phyloP scores from a whole-genome alignment of 495 filamentous ascomycete species.

The Evernia prunastri region DNA sequence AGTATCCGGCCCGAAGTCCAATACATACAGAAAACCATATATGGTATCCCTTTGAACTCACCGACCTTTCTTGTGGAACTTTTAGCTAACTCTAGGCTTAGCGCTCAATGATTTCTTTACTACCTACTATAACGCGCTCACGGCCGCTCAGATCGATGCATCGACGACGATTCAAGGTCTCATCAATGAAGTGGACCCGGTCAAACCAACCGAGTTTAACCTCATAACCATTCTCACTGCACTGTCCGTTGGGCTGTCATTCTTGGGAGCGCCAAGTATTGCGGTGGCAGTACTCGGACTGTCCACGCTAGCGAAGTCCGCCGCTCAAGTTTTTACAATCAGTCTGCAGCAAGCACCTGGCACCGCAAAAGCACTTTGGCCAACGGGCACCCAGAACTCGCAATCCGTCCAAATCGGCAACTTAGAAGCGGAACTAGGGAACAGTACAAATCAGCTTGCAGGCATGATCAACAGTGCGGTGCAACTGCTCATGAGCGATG shows the following conservation, averaged over 20 bases:
- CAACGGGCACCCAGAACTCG: conserved; percentile 20
- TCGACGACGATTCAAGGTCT: conserved; percentile 13
- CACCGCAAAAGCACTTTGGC: conserved; percentile 22
- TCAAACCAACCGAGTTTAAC: not conserved
- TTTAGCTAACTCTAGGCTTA: not conserved
- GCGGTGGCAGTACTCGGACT: conserved; percentile 11
- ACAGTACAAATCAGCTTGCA: conserved; percentile 9
- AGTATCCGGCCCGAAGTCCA: conserved; percentile 12
- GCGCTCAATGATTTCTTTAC: conserved; percentile 25
- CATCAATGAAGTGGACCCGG: conserved; percentile 18
- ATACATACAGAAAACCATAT: conserved; percentile 22
- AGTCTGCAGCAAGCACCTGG: conserved; percentile 22
- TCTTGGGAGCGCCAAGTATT: conserved; percentile 23
- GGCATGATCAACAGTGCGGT: conserved; percentile 17
- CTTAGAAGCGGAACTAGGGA: conserved; percentile 12
- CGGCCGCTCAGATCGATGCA: conserved; percentile 6
- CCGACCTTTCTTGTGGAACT: not conserved
- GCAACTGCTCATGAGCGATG: conserved; percentile 20
- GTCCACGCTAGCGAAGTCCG: not conserved
- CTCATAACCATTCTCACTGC: conserved; percentile 13
- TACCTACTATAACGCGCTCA: conserved; percentile 20
- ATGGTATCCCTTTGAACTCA: conserved; percentile 12
- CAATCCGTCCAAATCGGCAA: conserved; percentile 15
- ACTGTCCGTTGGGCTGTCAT: conserved; percentile 20
- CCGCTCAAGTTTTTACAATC: conserved; percentile 17